Evolutionary conservation across 257 asterid genomes (phyloP).

Genomic region (Eustoma russellianum): DNA sequence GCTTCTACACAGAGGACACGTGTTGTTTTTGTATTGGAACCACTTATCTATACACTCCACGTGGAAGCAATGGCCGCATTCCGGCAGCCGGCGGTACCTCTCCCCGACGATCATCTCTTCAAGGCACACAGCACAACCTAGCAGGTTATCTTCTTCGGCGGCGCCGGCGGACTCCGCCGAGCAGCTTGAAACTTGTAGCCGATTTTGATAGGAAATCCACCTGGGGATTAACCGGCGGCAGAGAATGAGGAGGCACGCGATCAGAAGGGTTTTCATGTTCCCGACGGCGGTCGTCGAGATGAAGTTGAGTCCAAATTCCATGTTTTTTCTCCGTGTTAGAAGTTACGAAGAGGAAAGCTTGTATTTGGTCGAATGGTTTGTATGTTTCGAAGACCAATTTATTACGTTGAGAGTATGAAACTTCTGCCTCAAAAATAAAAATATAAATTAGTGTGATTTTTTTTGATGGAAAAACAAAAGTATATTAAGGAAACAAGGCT

Average conservation of each 20-base stretch:
- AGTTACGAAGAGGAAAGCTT: too few species aligned
- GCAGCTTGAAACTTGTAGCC: neutral
- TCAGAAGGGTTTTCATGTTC: neutral
- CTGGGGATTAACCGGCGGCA: neutral
- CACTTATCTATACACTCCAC: neutral
- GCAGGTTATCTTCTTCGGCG: neutral
- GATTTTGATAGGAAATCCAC: neutral
- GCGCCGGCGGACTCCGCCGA: neutral
- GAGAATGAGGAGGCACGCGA: neutral
- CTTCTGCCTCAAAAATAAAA: too few species aligned
- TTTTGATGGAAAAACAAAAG: too few species aligned
- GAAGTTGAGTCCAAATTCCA: neutral
- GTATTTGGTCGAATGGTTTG: too few species aligned
- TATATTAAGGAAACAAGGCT: too few species aligned
- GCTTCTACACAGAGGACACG: slow-evolving; percentile 1
- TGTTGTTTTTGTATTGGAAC: neutral
- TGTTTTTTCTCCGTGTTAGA: neutral
- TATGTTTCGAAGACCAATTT: too few species aligned
- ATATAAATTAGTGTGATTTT: too few species aligned
- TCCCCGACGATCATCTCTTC: neutral
- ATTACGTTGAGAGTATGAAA: too few species aligned
- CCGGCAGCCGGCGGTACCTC: slow-evolving; percentile 3
- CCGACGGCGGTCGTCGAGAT: neutral
- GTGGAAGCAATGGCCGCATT: neutral
- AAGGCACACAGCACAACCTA: slow-evolving; percentile 4